These are phyloP conservation scores for Cyberlindnera mississippiensis DNA, from an alignment of 805 yeast species.

Conservation along the genomic window DNA sequence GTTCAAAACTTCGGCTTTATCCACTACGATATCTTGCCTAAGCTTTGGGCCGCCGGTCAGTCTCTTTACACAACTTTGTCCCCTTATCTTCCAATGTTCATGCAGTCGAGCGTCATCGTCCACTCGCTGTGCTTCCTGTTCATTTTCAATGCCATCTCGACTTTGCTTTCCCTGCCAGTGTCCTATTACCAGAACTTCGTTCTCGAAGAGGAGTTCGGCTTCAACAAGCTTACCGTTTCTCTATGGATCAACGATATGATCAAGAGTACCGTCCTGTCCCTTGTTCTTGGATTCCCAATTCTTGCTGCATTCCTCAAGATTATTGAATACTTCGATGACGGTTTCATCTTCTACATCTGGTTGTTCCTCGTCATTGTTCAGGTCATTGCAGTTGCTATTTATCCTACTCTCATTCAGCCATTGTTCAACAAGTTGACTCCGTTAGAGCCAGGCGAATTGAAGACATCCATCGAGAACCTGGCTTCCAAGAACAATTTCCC, in stretches of 20 bases:
- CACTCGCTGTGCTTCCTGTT: constrained; percentile 68
- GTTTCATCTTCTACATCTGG: constrained; percentile 78
- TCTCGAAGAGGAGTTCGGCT: constrained; percentile 88
- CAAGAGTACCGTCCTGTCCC: constrained; percentile 52
- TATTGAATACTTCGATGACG: constrained; percentile 73
- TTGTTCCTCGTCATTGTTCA: constrained; percentile 67
- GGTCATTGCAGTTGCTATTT: constrained; percentile 66
- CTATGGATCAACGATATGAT: constrained; percentile 72
- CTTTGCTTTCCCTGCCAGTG: constrained; percentile 60
- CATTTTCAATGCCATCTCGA: constrained; percentile 44
- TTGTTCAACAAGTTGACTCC: constrained; percentile 89
- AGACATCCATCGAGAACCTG: constrained; percentile 71
- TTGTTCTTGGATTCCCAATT: constrained; percentile 66
- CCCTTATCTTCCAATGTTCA: constrained; percentile 28
- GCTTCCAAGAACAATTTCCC: constrained; percentile 82
- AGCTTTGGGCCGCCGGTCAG: constrained; percentile 52
- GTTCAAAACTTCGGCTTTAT: constrained; percentile 55
- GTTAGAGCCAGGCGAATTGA: constrained; percentile 84
- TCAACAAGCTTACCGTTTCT: constrained; percentile 75
- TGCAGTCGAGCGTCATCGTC: constrained; percentile 55
- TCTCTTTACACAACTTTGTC: constrained; percentile 28
- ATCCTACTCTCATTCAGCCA: constrained; percentile 87
- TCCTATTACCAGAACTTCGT: constrained; percentile 78
- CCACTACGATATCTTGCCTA: constrained; percentile 60
- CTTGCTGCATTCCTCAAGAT: constrained; percentile 75